Evolutionary conservation across 208 protist species (phyloP), one percentile per base, ranked within the genome.

Genomic region (Acanthamoeba rhysodes): DNA sequence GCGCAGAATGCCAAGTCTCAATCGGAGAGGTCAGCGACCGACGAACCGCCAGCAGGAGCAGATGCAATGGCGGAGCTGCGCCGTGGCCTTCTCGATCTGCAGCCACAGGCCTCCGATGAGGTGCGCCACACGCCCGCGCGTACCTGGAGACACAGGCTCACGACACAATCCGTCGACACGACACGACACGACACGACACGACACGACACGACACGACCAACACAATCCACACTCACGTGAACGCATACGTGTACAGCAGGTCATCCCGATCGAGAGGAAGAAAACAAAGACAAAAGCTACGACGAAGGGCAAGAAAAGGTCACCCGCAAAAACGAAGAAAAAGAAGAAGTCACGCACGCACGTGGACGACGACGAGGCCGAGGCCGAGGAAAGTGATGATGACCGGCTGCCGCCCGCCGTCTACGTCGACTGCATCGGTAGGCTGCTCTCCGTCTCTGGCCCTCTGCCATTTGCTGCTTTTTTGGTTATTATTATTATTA

Each of bases 351-450:
- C 10, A 5, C 66, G 66, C 5, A 74, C 20, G 2, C 3, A 74
- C 12, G 66, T 10, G n/a, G 66, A 74, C 22, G 10, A 37, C 12
- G 55, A 62, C 66, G 66, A 74, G 48, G 66, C 12, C 8, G 66
- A 74, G n/a, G 66, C 12, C 20, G 66, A 74, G 12, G 66, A 74
- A 37, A 29, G 14, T 29, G 66, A 74, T 74, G 20, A 62, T 12
- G 16, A 12, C 16, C 16, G 55, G 16, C 10, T 74, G n/a, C 22
- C 32, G 22, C 66, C 66, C 66, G 48, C 66, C 10, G 66, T 74
- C n/a, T 74, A 74, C 32, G 66, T 74, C 32, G 66, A 74, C 32
- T 74, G 66, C 32, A 74, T 74, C 32, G 66, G 66, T 74, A 74
- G 20, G 55, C 55, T 22, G 10, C 7, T 2, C 66, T 0, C 66